These are phyloP conservation scores for Clitopilus hobsonii DNA, from an alignment of 768 basidiomycete genomes.

Conservation along the genomic window DNA sequence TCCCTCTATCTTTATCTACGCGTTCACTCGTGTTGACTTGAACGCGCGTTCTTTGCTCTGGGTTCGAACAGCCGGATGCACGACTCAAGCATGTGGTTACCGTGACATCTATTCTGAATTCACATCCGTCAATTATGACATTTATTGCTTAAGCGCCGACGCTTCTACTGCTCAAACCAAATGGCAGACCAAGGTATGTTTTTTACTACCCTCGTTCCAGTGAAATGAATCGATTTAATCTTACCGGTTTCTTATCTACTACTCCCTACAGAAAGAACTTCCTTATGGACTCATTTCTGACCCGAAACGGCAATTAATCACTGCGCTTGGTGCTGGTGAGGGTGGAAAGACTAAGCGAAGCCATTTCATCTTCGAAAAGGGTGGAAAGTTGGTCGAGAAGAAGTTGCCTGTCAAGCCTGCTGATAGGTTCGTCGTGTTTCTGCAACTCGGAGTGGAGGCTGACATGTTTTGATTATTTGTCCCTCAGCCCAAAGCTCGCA, in stretches of 20 bases:
- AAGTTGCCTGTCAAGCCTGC: constrained; percentile 82
- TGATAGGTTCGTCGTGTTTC: constrained; percentile 57
- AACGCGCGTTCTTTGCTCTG: background rate
- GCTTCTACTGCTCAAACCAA: constrained; percentile 67
- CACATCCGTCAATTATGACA: constrained; percentile 56
- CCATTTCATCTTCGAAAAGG: constrained; percentile 91
- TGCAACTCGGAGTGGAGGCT: background rate
- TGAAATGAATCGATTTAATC: background rate
- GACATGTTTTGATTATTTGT: background rate
- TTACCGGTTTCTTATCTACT: background rate
- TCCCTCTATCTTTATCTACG: background rate
- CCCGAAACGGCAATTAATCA: constrained; percentile 75
- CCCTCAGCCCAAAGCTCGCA: constrained; percentile 50
- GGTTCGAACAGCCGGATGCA: constrained; percentile 69
- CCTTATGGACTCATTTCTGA: constrained; percentile 88
- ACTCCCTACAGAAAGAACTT: constrained; percentile 61
- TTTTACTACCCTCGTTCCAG: background rate
- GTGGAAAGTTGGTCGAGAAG: constrained; percentile 84
- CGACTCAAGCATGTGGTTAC: constrained; percentile 89
- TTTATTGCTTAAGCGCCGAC: constrained; percentile 86
- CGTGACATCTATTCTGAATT: constrained; percentile 82
- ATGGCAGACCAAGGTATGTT: constrained; percentile 79
- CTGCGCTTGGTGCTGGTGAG: constrained; percentile 74
- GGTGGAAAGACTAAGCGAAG: constrained; percentile 85
- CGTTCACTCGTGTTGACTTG: background rate